Conservation (phyloP, 768 basidiomycete species). For the Termitomyces sp. region DNA sequence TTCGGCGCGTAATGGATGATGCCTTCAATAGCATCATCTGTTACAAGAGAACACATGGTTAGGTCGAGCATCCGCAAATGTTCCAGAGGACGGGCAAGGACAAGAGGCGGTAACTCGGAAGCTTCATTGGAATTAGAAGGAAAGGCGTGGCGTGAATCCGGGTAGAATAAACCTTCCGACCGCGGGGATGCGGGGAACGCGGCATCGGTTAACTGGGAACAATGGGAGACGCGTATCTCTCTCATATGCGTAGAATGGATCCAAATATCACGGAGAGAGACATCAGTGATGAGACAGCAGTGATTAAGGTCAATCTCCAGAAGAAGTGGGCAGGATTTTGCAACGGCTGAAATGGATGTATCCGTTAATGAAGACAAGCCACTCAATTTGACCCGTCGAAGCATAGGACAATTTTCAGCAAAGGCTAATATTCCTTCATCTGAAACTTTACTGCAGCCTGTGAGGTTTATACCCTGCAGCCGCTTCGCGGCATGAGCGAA, state of each 20-base stretch:
- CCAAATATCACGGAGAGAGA: conserved; percentile 81
- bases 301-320: conserved; percentile 92
- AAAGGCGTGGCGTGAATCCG: conserved; percentile 37
- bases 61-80: conserved; percentile 92
- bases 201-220: conserved; percentile 69
- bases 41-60: conserved; percentile 76
- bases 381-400: conserved; percentile 88
- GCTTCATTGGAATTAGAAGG: conserved; percentile 24
- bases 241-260: conserved; percentile 75
- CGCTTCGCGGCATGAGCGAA: conserved; percentile 66
- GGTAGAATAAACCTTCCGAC: conserved; percentile 24
- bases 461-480: conserved; percentile 89
- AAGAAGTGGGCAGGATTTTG: conserved; percentile 74
- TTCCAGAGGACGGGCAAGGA: conserved; percentile 61
- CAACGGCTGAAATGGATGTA: conserved; percentile 66
- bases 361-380: conserved; percentile 75
- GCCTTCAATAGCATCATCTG: conserved; percentile 80
- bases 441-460: conserved; percentile 75
- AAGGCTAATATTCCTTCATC: conserved; percentile 74
- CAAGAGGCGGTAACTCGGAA: conserved; percentile 59
- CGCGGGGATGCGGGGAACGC: conserved; percentile 77
- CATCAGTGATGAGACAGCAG: conserved; percentile 73
- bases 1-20: conserved; percentile 77
- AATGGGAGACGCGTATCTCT: conserved; percentile 84
- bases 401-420: conserved; percentile 64